Percentiles rank a stretch among this genome's conserved stretches.
phyloP scores from a whole-genome alignment of 805 yeast genomes.

The Debaryomyces hansenii region DNA sequence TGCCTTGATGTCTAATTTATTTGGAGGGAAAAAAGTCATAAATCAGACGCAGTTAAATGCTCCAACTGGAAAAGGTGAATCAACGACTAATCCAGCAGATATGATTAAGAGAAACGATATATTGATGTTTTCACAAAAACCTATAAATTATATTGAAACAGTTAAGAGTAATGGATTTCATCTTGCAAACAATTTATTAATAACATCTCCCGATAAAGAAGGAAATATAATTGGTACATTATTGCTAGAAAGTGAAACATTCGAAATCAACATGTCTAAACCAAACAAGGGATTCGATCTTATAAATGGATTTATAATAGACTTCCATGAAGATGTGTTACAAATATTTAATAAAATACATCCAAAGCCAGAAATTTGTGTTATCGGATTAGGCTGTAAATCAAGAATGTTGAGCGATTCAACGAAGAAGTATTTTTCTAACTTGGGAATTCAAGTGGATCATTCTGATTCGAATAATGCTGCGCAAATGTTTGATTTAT shows the following conservation, averaged over 20 bases:
- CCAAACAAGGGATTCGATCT: slow-evolving; percentile 43
- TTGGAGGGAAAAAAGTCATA: slow-evolving; percentile 10
- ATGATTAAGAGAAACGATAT: slow-evolving; percentile 44
- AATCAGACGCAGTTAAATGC: slow-evolving; percentile 15
- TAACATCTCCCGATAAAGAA: slow-evolving; percentile 40
- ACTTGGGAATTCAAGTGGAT: slow-evolving; percentile 70
- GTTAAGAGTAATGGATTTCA: slow-evolving; percentile 56
- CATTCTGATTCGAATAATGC: slow-evolving; percentile 63
- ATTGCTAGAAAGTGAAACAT: slow-evolving; percentile 57
- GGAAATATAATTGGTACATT: slow-evolving; percentile 47
- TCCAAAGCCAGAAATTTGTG: slow-evolving; percentile 77
- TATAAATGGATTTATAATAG: slow-evolving; percentile 52
- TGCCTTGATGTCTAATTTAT: slow-evolving; percentile 1
- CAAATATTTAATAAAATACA: slow-evolving; percentile 53
- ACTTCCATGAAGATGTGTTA: slow-evolving; percentile 45
- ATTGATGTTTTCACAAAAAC: slow-evolving; percentile 41
- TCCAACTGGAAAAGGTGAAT: slow-evolving; percentile 39
- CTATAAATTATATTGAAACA: slow-evolving; percentile 43
- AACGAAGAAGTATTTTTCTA: slow-evolving; percentile 49
- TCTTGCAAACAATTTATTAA: slow-evolving; percentile 53
- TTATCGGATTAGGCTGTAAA: slow-evolving; percentile 68
- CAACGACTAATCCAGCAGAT: slow-evolving; percentile 44
- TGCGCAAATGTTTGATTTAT: slow-evolving; percentile 67
- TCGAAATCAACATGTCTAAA: slow-evolving; percentile 52
- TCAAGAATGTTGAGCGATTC: slow-evolving; percentile 62